A percentile compares a stretch with the other conserved stretches of the same genome.
phyloP scores from a whole-genome alignment of 768 basidiomycete genomes.

The Daedalea quercina region DNA sequence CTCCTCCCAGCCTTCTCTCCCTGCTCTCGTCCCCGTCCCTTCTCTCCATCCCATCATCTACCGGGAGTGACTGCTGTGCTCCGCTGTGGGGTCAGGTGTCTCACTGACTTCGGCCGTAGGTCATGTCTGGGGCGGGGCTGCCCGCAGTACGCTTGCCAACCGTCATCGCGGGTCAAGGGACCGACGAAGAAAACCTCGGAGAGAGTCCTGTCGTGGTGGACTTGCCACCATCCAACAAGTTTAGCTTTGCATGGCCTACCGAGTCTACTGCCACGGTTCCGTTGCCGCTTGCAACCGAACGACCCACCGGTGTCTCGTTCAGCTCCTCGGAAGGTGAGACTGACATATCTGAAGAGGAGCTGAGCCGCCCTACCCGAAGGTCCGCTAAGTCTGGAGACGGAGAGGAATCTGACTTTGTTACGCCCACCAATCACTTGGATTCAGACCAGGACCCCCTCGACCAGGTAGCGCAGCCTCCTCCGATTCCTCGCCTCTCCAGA shows the following conservation, averaged over 20 bases:
- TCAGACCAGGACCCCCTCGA: conserved; percentile 27
- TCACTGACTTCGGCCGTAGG: conserved; percentile 7
- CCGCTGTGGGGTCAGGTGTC: neutral
- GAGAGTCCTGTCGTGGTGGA: conserved; percentile 42
- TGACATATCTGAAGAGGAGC: conserved; percentile 41
- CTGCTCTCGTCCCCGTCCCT: neutral
- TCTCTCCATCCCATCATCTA: neutral
- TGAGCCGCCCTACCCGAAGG: conserved; percentile 10
- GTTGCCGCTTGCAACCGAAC: conserved; percentile 30
- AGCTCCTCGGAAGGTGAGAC: conserved; percentile 49
- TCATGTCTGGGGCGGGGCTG: conserved; percentile 26
- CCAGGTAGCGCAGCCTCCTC: conserved; percentile 20
- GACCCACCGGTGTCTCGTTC: conserved; percentile 29
- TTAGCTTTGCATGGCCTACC: conserved; percentile 52
- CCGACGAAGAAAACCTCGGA: conserved; percentile 32
- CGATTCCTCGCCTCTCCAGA: conserved; percentile 56
- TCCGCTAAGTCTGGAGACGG: conserved; percentile 12
- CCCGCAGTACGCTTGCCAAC: conserved; percentile 48
- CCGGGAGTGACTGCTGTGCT: neutral
- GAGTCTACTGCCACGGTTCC: conserved; percentile 36
- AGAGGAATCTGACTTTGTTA: conserved; percentile 25
- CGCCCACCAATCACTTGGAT: conserved; percentile 25
- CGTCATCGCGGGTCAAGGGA: conserved; percentile 28
- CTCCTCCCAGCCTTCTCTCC: conserved; percentile 8
- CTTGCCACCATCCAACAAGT: conserved; percentile 45